Conservation (phyloP, 2,329 filamentous ascomycete genomes). For the Diaporthe sp. region DNA sequence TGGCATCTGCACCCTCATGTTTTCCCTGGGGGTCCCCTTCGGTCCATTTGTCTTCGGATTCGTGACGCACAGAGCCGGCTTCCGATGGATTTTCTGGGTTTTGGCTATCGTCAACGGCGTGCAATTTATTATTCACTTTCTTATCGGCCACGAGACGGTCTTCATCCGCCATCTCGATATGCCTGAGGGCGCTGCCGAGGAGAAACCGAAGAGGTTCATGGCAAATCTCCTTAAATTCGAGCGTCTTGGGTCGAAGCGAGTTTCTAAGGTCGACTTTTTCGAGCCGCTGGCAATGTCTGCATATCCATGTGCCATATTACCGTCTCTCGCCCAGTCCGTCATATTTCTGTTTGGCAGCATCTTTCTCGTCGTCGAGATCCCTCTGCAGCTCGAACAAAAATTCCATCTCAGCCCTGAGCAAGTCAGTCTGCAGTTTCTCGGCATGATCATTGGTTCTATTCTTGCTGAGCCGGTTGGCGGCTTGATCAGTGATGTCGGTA, state of each 20-base stretch:
- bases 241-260: conserved; percentile 60
- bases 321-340: conserved; percentile 62
- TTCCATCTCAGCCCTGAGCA: conserved; percentile 66
- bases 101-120: conserved; percentile 51
- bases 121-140: conserved; percentile 64
- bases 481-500: conserved; percentile 61
- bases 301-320: conserved; percentile 58
- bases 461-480: conserved; percentile 67
- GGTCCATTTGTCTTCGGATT: conserved; percentile 39
- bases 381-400: conserved; percentile 63
- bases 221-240: conserved; percentile 51
- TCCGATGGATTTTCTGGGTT: conserved; percentile 15
- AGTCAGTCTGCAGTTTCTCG: conserved; percentile 65
- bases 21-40: conserved; percentile 32
- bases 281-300: conserved; percentile 54
- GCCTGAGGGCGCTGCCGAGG: conserved; percentile 34
- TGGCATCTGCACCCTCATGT: conserved; percentile 59
- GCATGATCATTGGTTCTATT: conserved; percentile 63
- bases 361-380: conserved; percentile 65
- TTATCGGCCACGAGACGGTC: conserved; percentile 63
- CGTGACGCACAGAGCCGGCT: conserved; percentile 50
- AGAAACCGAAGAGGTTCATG: conserved; percentile 49
- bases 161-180: conserved; percentile 52
- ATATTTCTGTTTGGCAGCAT: conserved; percentile 64
- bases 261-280: conserved; percentile 59